Base-by-base conservation (phyloP, 495 filamentous ascomycete genomes). In the Aspergillus coremiiformis region DNA sequence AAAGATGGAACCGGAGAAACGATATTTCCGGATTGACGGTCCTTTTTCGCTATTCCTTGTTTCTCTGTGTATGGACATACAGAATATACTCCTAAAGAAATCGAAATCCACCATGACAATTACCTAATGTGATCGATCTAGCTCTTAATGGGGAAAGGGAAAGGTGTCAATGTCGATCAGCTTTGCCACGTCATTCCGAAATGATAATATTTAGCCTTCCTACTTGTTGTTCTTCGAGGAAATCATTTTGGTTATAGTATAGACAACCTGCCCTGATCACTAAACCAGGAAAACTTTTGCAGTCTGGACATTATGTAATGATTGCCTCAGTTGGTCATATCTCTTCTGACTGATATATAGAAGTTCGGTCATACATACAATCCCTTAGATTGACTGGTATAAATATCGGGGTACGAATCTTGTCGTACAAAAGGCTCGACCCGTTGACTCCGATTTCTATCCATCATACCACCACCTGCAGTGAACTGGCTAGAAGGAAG, bases 81-180 rank as follows among this genome's bases (percentile, higher is more conserved):
- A n/a, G n/a, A n/a, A n/a, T n/a, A n/a, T n/a, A n/a, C n/a, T n/a
- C n/a, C n/a, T n/a, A n/a, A n/a, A n/a, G n/a, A n/a, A n/a, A n/a
- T n/a, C n/a, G n/a, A 20, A 17, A 15, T 20, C 29, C 24, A 45
- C 29, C 3, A 27, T 5, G 21, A 20, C 42, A 45, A 22, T 20
- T 22, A 19, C 26, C 8, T 32, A 32, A 47, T 30, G 11, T 30
- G n/a, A 46, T 39, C 32, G n/a, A 27, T n/a, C 17, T 26, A 1
- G 44, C 11, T 3, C 41, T 39, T 19, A 37, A 51, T 56, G 32
- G 39, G 53, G 53, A 22, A 56, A 51, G 32, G 39, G 53, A 48
- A 22, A 56, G 49, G 47, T 35, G 8, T n/a, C 19, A 22, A 42
- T 15, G 53, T 51, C 33, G 53, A 56, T 56, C 53, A 15, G 15